A percentile compares a stretch with the other conserved stretches of the same genome.
These are phyloP conservation scores for Colletotrichum agaves DNA, from an alignment of 2,329 filamentous ascomycete genomes.

Conservation along the genomic window DNA sequence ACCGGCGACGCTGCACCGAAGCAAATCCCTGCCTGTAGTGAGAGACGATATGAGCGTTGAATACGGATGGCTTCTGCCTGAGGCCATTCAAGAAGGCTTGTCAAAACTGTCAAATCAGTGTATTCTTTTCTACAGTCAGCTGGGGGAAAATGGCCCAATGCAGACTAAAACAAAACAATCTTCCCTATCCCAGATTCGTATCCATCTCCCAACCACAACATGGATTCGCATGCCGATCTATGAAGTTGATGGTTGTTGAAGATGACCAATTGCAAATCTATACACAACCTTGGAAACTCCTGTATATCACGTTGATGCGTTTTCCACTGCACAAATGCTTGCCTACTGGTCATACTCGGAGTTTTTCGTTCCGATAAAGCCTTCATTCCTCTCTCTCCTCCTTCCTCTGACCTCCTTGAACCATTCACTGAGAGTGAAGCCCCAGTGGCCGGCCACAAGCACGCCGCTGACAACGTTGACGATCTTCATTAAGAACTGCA, in stretches of 20 bases:
- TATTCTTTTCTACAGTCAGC: not conserved
- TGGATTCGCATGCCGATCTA: no score
- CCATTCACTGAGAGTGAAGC: slow-evolving; percentile 88
- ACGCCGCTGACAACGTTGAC: slow-evolving; percentile 93
- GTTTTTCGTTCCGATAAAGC: slow-evolving; percentile 37
- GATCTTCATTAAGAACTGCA: slow-evolving; percentile 81
- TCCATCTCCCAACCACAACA: not conserved
- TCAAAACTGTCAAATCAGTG: not conserved
- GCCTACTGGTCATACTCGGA: slow-evolving; percentile 35
- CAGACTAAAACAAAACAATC: slow-evolving; percentile 12
- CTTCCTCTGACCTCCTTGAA: slow-evolving; percentile 64
- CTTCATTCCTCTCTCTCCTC: slow-evolving; percentile 54
- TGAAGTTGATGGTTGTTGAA: no score
- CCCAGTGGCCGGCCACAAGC: slow-evolving; percentile 93
- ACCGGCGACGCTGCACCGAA: slow-evolving; percentile 28
- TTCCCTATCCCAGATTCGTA: slow-evolving; percentile 20
- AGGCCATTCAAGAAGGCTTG: no score
- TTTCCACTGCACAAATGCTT: not conserved
- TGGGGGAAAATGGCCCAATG: not conserved
- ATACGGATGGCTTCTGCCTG: no score
- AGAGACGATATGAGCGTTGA: no score
- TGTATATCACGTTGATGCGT: slow-evolving; percentile 8
- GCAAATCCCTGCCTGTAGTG: slow-evolving; percentile 3
- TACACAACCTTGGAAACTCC: slow-evolving; percentile 31
- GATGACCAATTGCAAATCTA: slow-evolving; percentile 24